Conservation (phyloP, 129 eudicot species). For the Centrapalus pauciflorus region DNA sequence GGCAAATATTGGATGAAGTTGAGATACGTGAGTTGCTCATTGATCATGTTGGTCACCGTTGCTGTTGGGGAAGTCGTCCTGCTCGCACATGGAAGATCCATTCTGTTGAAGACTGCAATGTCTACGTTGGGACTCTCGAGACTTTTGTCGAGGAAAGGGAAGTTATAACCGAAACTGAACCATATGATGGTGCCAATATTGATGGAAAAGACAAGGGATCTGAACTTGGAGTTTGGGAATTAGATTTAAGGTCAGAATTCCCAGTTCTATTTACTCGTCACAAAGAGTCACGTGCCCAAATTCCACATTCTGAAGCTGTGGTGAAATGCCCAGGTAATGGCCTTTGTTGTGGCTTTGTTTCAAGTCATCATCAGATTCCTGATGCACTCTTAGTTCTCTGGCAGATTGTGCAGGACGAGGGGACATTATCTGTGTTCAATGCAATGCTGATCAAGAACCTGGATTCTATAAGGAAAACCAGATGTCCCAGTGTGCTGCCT, state of each 20-base stretch:
- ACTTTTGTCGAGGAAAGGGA: slow-evolving; percentile 87
- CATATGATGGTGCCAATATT: slow-evolving; percentile 43
- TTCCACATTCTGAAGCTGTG: slow-evolving; percentile 78
- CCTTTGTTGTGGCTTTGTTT: too few relatives aligned
- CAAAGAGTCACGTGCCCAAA: slow-evolving; percentile 57
- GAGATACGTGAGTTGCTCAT: slow-evolving; percentile 87
- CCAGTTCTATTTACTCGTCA: slow-evolving; percentile 68
- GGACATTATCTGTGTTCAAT: slow-evolving; percentile 53
- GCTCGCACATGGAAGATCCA: slow-evolving; percentile 95
- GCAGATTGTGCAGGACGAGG: slow-evolving; percentile 86
- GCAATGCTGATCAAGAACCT: slow-evolving; percentile 71
- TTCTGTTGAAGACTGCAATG: slow-evolving; percentile 94
- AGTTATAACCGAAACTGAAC: slow-evolving; percentile 52
- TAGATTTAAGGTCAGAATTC: slow-evolving; percentile 86
- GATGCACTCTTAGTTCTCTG: slow-evolving; percentile 5
- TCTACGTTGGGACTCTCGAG: slow-evolving; percentile 89
- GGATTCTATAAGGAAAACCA: slow-evolving; percentile 67
- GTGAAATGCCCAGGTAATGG: slow-evolving; percentile 72
- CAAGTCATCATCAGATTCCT: not conserved
- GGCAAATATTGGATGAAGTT: slow-evolving; percentile 85
- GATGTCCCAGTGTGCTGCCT: slow-evolving; percentile 68
- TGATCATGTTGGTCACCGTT: slow-evolving; percentile 97
- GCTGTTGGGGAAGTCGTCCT: slow-evolving; percentile 99
- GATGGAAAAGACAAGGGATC: slow-evolving; percentile 72
- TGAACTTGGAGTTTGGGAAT: slow-evolving; percentile 91